Evolutionary conservation across 306 rosid genomes (phyloP), one percentile per base, ranked within the genome.

Genomic region (Begonia fuchsioides): DNA sequence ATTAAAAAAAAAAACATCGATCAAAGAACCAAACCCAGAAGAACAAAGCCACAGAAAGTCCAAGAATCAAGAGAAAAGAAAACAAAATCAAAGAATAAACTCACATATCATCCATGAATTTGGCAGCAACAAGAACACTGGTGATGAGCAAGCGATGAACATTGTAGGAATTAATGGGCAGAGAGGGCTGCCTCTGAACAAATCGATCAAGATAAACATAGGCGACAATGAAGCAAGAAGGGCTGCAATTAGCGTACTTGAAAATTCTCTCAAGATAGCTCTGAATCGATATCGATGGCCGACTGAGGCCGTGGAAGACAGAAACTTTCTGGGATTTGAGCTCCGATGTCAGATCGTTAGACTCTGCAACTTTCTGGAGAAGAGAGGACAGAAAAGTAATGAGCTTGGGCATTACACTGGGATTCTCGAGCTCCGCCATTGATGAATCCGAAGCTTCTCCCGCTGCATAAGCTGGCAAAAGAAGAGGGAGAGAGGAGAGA

Each of bases 91-190:
- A 8, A 46, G 10, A 11, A 9, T 3, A 43, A 15, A 57, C 81
- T 76, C 57, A 86, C 96, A 72, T 32, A 68, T 86, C 96, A 58
- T 86, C 96, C 96, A 86, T 79, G 86, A 86, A 82, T 70, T 86
- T 86, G 2, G 93, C 93, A 57, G 96, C 75, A 1, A 77, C 73
- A 80, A 77, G 57, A 39, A 77, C 80, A 15, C 85, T 77, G 15
- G 85, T 77, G n/a, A 77, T 77, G 39, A 77, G 72, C 8, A 77
- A 58, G 15, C 85, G 62, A 56, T 77, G 85, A 3, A 77, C 77
- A 54, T 73, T 77, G 70, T 73, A 67, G 58, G 80, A 70, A 49
- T 13, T 47, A 17, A 47, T 47, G 6, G 6, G 80, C 72, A 58
- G 77, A 13, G 68, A 49, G 12, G 79, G 81, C 64, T 86, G 93